These are phyloP conservation scores for Teratosphaeria destructans DNA, from an alignment of 2,329 filamentous ascomycete species.

Conservation along the genomic window DNA sequence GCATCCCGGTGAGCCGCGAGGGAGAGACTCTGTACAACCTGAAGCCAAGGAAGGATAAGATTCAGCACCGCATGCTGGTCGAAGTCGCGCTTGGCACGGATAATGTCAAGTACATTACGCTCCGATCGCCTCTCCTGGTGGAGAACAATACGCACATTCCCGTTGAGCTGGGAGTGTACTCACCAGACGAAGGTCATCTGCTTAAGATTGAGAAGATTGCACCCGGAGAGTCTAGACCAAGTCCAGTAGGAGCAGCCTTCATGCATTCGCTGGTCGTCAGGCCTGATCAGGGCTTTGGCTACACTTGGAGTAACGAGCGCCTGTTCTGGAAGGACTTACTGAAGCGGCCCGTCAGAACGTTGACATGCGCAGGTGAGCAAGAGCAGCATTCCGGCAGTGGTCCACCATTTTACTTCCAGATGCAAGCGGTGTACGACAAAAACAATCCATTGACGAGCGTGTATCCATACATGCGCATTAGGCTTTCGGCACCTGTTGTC, in stretches of 20 bases:
- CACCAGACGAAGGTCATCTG: constrained; percentile 74
- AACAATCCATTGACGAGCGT: constrained; percentile 70
- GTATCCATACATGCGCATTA: constrained; percentile 91
- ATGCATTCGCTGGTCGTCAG: constrained; percentile 80
- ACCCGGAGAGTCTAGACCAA: constrained; percentile 79
- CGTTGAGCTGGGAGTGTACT: constrained; percentile 84
- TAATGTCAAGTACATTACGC: constrained; percentile 96
- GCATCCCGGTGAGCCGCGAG: constrained; percentile 85
- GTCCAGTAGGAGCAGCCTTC: constrained; percentile 84
- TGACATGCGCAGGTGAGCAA: constrained; percentile 79
- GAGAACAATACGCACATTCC: constrained; percentile 97
- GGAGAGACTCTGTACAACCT: constrained; percentile 85
- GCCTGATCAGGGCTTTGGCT: constrained; percentile 92
- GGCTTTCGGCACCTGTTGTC: constrained; percentile 83
- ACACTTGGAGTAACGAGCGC: constrained; percentile 82
- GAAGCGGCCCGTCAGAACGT: constrained; percentile 70
- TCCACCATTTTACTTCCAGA: constrained; percentile 90
- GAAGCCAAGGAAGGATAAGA: constrained; percentile 72
- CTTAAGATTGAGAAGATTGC: constrained; percentile 97
- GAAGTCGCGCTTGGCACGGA: constrained; percentile 85
- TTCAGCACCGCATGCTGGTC: constrained; percentile 81
- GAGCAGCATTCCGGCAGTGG: constrained; percentile 48
- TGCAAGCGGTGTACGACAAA: constrained; percentile 75
- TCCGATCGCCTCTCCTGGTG: constrained; percentile 80
- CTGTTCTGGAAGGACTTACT: constrained; percentile 90